phyloP scores from a whole-genome alignment of 805 yeast genomes.

The Candida hungchunana region DNA sequence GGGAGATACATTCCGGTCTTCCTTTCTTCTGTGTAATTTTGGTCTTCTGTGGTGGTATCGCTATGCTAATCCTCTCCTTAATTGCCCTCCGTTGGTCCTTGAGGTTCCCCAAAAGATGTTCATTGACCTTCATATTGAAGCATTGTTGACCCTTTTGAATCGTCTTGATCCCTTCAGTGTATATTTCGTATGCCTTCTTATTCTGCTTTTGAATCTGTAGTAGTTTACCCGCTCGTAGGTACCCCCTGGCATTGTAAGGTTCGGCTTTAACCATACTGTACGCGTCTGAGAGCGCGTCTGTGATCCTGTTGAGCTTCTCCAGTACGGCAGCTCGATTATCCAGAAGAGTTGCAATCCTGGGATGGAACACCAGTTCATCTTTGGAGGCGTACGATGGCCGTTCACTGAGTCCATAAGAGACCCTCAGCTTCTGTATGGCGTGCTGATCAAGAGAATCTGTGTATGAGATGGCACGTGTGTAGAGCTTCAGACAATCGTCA shows the following conservation, averaged over 20 bases:
- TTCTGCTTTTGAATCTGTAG: constrained; percentile 6
- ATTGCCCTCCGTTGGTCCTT: constrained; percentile 5
- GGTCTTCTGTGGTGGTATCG: neutral
- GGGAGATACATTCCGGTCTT: neutral
- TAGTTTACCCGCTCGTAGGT: constrained; percentile 19
- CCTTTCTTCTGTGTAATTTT: neutral
- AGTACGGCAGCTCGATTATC: constrained; percentile 23
- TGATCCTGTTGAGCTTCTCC: constrained; percentile 14
- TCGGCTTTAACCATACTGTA: constrained; percentile 17
- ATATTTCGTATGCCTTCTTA: constrained; percentile 9
- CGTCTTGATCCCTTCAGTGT: constrained; percentile 9
- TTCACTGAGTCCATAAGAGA: constrained; percentile 12
- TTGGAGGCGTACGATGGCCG: constrained; percentile 15
- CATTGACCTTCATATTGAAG: constrained; percentile 15
- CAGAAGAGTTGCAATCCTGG: constrained; percentile 20
- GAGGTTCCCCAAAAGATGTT: constrained; percentile 10
- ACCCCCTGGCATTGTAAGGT: constrained; percentile 25
- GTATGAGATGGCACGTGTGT: constrained; percentile 19
- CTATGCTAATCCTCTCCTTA: neutral
- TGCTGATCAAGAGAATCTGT: constrained; percentile 17
- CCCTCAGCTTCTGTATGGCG: constrained; percentile 9
- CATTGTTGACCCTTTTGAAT: constrained; percentile 13
- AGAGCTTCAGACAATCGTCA: constrained; percentile 14
- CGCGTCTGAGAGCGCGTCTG: constrained; percentile 20
- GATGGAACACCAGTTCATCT: constrained; percentile 17